phyloP scores from a whole-genome alignment of 208 protist genomes.

The Trypanosoma platydactyli region DNA sequence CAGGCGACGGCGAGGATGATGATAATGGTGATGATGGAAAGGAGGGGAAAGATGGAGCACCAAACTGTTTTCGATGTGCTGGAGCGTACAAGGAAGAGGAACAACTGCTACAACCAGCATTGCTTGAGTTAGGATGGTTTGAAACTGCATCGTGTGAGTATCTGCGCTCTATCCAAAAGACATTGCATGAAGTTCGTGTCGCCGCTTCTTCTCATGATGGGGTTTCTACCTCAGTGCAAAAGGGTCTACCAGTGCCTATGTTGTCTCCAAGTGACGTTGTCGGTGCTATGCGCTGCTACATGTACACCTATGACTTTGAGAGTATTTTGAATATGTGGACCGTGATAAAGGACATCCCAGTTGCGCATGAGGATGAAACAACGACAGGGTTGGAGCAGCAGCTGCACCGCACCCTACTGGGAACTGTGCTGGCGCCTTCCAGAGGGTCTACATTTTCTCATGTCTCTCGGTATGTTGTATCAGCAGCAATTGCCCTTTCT shows the following conservation, averaged over 20 bases:
- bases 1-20: background rate
- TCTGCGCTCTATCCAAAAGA: slow-evolving; percentile 28
- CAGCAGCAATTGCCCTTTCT: slow-evolving; percentile 70
- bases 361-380: slow-evolving; percentile 5
- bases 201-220: background rate
- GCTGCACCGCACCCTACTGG: slow-evolving; percentile 5
- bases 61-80: background rate
- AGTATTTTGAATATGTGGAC: slow-evolving; percentile 67
- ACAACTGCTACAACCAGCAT: slow-evolving; percentile 21
- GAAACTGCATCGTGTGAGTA: slow-evolving; percentile 42
- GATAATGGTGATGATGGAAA: background rate
- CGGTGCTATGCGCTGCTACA: slow-evolving; percentile 78
- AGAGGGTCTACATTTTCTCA: slow-evolving; percentile 14
- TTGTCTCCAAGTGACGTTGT: slow-evolving; percentile 27
- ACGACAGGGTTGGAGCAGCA: background rate
- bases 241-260: too few relatives aligned
- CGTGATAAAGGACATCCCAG: slow-evolving; percentile 20
- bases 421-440: slow-evolving; percentile 2
- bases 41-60: background rate
- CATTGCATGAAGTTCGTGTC: background rate
- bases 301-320: slow-evolving; percentile 67
- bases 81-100: background rate
- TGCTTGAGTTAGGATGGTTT: slow-evolving; percentile 55
- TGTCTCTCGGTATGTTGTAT: slow-evolving; percentile 58
- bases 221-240: too few relatives aligned